Evolutionary conservation across 2,329 filamentous ascomycete species (phyloP).

Genomic region (Hypoxylon sp.): DNA sequence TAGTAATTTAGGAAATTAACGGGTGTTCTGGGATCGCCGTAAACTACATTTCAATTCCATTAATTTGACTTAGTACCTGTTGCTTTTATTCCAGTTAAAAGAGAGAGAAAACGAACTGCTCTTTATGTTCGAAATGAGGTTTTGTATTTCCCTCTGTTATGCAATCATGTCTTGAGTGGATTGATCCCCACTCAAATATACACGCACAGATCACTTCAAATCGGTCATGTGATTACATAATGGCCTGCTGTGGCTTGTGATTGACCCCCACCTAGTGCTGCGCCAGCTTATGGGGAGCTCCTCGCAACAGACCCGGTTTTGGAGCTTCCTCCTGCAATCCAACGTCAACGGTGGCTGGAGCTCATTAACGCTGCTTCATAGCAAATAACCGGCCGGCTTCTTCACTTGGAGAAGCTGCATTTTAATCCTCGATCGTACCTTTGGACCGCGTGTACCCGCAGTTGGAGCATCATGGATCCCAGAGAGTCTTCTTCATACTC

Average conservation of each 20-base stretch:
- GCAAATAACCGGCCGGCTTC: slow-evolving; percentile 35
- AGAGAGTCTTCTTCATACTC: slow-evolving; percentile 73
- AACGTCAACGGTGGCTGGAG: slow-evolving; percentile 47
- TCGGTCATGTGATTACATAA: slow-evolving; percentile 23
- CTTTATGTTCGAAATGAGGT: background rate
- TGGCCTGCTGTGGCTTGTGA: slow-evolving; percentile 34
- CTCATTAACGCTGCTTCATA: slow-evolving; percentile 36
- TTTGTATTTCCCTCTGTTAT: background rate
- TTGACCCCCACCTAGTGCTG: slow-evolving; percentile 31
- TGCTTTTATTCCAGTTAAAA: background rate
- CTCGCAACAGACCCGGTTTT: slow-evolving; percentile 32
- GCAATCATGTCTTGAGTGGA: background rate
- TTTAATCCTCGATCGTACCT: slow-evolving; percentile 26
- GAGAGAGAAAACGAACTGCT: background rate
- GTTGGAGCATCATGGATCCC: slow-evolving; percentile 61
- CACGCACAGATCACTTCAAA: background rate
- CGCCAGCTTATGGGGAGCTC: slow-evolving; percentile 41
- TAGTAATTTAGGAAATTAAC: no score
- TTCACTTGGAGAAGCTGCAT: slow-evolving; percentile 32
- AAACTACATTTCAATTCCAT: no score
- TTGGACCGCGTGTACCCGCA: slow-evolving; percentile 23
- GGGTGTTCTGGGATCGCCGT: no score
- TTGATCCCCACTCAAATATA: background rate
- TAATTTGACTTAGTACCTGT: background rate
- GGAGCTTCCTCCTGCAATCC: slow-evolving; percentile 39